Evolutionary conservation across 129 eudicot species (phyloP), one percentile per base, ranked within the genome.

Genomic region (Cynara cardunculus): DNA sequence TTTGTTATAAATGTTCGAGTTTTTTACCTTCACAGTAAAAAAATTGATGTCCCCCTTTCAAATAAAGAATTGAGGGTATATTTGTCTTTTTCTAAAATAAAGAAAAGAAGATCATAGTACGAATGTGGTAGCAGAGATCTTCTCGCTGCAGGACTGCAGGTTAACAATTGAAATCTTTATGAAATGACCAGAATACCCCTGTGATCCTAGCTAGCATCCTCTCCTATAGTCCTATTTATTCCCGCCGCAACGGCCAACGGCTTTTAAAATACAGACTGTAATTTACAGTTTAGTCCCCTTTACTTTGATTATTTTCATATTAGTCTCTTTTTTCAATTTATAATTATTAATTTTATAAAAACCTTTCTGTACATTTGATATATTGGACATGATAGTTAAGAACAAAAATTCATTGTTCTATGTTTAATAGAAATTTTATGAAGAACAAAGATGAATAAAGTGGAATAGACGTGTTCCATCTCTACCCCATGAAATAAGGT

Each of bases 101-200:
- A 49, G 77, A 26, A n/a, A 56, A 56, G 61, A 68, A 53, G 62
- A 69, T 82, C 72, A 14, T 39, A 7, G 72, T 82, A 82, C 81
- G 76, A 68, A 53, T 61, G 66, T 82, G 65, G 85, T 82, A 77
- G 85, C 85, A 75, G 85, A 82, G 85, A 82, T 82, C 30, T 76
- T 82, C 19, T 18, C 76, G 11, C 81, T 49, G 85, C 69, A 69
- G 49, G 56, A 8, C 81, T 49, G 85, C 69, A 69, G 49, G 56
- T 69, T 69, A 46, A 53, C 61, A 7, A 32, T 14, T 35, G 80
- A 75, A 21, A 30, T 81, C 11, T 34, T 25, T 0, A 1, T 3
- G 30, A 49, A 75, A 30, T 75, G 64, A 82, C 85, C 4, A 21
- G 7, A 69, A 2, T 35, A 12, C 46, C 76, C 85, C 72, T 76